These are phyloP conservation scores for Phytophthora capsici DNA, from an alignment of 352 stramenopile genomes.

Conservation along the genomic window DNA sequence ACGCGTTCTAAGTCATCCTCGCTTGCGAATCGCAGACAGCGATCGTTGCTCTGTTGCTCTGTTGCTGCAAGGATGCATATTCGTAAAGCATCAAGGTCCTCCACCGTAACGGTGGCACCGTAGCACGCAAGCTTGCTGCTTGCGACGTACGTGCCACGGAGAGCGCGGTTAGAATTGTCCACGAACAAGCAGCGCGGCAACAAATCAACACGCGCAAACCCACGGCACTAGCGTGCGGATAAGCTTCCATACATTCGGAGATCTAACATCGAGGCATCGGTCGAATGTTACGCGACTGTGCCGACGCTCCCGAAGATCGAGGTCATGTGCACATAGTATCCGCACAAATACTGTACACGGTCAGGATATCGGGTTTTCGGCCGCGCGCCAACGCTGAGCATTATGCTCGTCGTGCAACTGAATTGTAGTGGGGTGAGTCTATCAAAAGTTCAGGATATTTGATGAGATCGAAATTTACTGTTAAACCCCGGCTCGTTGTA, in stretches of 20 bases:
- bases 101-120: too few species aligned
- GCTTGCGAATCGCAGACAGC: too few species aligned
- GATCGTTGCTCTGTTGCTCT: not conserved
- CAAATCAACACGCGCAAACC: constrained; percentile 25
- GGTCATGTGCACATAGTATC: too few species aligned
- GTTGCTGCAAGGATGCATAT: not conserved
- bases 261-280: constrained; percentile 3
- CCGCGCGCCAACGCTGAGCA: too few species aligned
- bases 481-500: not conserved
- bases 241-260: constrained; percentile 24
- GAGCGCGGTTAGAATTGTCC: constrained; percentile 21
- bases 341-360: too few species aligned
- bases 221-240: constrained; percentile 24
- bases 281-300: constrained; percentile 8
- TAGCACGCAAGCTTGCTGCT: too few species aligned
- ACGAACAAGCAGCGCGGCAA: constrained; percentile 31
- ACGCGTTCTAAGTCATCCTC: too few species aligned
- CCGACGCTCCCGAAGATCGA: not conserved
- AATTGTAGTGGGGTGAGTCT: too few species aligned
- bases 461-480: not conserved
- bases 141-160: constrained; percentile 15
- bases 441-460: constrained; percentile 1
- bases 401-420: too few species aligned
- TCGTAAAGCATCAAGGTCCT: too few species aligned
- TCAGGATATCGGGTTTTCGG: too few species aligned